phyloP scores from a whole-genome alignment of 1,139 yeast genomes.

The Diutina neorugosa region DNA sequence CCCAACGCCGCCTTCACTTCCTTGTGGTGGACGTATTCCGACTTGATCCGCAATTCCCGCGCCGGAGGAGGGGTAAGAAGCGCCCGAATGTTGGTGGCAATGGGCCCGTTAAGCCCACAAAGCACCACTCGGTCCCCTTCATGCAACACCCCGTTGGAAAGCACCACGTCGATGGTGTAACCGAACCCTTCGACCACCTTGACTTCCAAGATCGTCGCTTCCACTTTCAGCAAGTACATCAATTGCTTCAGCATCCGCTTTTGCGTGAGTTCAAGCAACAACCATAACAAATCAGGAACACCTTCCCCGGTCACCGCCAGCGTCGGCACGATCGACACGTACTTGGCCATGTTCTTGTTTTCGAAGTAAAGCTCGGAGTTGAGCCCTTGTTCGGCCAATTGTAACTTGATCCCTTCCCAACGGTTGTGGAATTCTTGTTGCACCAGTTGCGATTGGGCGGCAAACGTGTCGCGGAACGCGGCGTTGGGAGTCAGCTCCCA shows the following conservation, averaged over 20 bases:
- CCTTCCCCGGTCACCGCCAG: conserved; percentile 99
- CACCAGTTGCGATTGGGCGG: conserved; percentile 71
- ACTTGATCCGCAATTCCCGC: conserved; percentile 89
- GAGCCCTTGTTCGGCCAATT: conserved; percentile 95
- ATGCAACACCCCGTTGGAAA: conserved; percentile 85
- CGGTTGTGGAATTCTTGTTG: conserved; percentile 88
- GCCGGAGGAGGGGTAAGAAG: conserved; percentile 95
- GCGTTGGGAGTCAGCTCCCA: conserved; percentile 88
- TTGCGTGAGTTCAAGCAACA: conserved; percentile 89
- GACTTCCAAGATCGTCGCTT: conserved; percentile 95
- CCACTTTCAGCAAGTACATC: conserved; percentile 87
- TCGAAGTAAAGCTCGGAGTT: conserved; percentile 94
- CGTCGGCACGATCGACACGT: conserved; percentile 94
- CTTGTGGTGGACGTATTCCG: conserved; percentile 89
- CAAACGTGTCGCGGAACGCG: conserved; percentile 88
- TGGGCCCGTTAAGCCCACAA: conserved; percentile 98
- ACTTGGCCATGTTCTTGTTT: conserved; percentile 84
- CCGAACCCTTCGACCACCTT: conserved; percentile 98
- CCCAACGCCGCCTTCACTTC: conserved; percentile 98
- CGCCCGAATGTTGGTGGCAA: conserved; percentile 94
- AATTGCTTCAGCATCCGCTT: conserved; percentile 98
- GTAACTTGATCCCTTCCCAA: conserved; percentile 74
- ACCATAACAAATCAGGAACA: conserved; percentile 96
- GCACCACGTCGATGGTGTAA: conserved; percentile 93
- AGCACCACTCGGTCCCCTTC: conserved; percentile 94